Evolutionary conservation across 2,329 filamentous ascomycete genomes (phyloP).

Genomic region (Periglandula ipomoeae): DNA sequence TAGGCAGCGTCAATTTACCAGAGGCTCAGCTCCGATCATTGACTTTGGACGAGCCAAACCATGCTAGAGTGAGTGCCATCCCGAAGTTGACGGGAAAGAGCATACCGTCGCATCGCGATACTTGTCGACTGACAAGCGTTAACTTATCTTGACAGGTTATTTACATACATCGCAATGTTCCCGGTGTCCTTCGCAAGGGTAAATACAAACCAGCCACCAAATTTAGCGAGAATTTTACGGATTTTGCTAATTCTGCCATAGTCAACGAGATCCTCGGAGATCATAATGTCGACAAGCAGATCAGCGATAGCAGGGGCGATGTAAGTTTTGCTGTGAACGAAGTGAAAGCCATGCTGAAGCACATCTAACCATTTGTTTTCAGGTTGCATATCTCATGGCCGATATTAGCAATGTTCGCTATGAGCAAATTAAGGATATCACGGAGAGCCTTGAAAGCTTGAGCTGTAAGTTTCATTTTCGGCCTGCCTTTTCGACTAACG

Average conservation of each 20-base stretch:
- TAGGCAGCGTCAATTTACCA: constrained; percentile 94
- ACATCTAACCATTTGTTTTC: not conserved
- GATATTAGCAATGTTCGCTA: constrained; percentile 84
- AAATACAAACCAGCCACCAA: too few relatives aligned
- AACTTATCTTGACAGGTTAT: constrained; percentile 51
- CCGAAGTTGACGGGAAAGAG: too few relatives aligned
- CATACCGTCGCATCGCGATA: too few relatives aligned
- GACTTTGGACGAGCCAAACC: constrained; percentile 79
- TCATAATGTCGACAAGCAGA: constrained; percentile 99
- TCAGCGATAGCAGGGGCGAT: constrained; percentile 89
- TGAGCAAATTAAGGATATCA: constrained; percentile 76
- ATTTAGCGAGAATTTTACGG: too few relatives aligned
- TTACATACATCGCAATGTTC: constrained; percentile 94
- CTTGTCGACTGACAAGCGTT: constrained; percentile 9
- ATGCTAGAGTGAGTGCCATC: constrained; percentile 60
- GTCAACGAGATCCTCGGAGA: constrained; percentile 92
- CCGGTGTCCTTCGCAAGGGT: constrained; percentile 84
- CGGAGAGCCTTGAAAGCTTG: constrained; percentile 71
- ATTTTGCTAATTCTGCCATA: constrained; percentile 21
- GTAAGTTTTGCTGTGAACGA: constrained; percentile 32
- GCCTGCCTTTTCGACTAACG: too few relatives aligned
- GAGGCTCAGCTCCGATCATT: constrained; percentile 85
- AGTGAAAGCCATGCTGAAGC: not conserved
- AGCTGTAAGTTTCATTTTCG: constrained; percentile 50
- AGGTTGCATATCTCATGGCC: constrained; percentile 93